These are phyloP conservation scores for Datisca glomerata DNA, from an alignment of 306 rosid genomes.

Conservation along the genomic window DNA sequence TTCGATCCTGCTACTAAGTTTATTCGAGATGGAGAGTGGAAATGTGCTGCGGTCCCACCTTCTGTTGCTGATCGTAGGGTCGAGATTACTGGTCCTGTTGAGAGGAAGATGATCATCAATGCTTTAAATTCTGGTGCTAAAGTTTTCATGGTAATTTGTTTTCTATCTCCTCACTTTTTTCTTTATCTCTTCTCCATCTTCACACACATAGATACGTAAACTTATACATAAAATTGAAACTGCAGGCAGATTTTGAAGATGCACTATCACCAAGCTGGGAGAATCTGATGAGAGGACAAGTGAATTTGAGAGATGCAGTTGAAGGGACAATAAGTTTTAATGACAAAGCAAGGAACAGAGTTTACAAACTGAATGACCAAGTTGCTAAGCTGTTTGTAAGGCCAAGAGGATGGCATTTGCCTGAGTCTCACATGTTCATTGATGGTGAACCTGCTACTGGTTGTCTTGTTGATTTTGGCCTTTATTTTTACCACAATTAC, in stretches of 20 bases:
- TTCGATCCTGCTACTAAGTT: slow-evolving; percentile 58
- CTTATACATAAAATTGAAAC: background rate
- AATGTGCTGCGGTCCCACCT: slow-evolving; percentile 54
- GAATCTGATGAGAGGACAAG: slow-evolving; percentile 78
- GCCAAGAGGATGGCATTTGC: slow-evolving; percentile 93
- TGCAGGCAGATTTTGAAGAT: slow-evolving; percentile 90
- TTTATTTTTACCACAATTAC: slow-evolving; percentile 60
- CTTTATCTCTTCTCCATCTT: background rate
- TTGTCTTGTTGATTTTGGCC: slow-evolving; percentile 88
- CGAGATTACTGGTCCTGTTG: slow-evolving; percentile 90
- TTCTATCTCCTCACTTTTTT: background rate
- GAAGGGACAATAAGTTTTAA: slow-evolving; percentile 66
- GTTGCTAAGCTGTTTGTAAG: slow-evolving; percentile 81
- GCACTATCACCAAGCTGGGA: slow-evolving; percentile 96
- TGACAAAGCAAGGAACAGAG: slow-evolving; percentile 62
- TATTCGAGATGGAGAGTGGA: slow-evolving; percentile 60
- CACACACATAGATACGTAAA: background rate
- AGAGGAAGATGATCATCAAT: slow-evolving; percentile 82
- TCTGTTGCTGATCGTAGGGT: slow-evolving; percentile 70
- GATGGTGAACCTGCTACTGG: slow-evolving; percentile 83
- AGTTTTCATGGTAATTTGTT: slow-evolving; percentile 63
- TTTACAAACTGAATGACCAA: slow-evolving; percentile 68
- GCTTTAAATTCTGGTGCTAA: slow-evolving; percentile 94
- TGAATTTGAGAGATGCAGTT: slow-evolving; percentile 78
- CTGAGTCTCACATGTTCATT: slow-evolving; percentile 71